Base-by-base conservation (phyloP, 139 green algal genomes). In the Tetraselmis striata region DNA sequence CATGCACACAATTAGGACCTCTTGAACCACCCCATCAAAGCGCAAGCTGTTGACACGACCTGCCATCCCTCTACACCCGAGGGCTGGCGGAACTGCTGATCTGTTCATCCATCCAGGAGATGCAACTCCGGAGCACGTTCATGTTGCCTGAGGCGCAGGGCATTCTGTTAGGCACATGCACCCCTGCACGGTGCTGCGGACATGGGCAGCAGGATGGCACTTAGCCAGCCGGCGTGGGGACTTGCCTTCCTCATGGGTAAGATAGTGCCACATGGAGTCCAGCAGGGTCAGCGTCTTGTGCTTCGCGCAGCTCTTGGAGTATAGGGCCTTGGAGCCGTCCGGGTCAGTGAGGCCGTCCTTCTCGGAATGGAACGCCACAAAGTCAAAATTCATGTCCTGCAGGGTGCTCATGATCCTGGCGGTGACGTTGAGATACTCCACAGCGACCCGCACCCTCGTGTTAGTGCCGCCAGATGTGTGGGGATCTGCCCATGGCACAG, bases 261-360 rank as follows among this genome's bases (percentile, higher is more conserved):
- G 79, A 32, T 94, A 86, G 84, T 95, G 92, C 92, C 91, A 95
- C 82, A 90, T 89, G 31, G 82, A 22, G 29, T 87, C 87, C 25
- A 95, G 77, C 79, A 91, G 59, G 1, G 80, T 80, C 59, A 95
- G 79, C 29, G 83, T 89, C 86, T 95, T 95, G 88, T 95, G 90
- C 1, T 80, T 83, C 89, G 83, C 32, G 27, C 45, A 75, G 80
- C 31, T 84, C 82, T 85, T 32, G 30, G 85, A 81, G 31, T 86
- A 84, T 18, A 94, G 80, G 58, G 58, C 58, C 59, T 89, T 88
- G 11, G 82, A 89, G n/a, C 91, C 90, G 59, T 92, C 92, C 1
- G 81, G 83, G 81, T 95, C 92, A 27, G 83, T 88, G 87, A 95
- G 86, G 0, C 88, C 93, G 86, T 95, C 92, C 29, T 87, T 80